Percentiles rank a stretch among this genome's conserved stretches.
Evolutionary conservation across 371 early-diverging fungal genomes (phyloP).

Genomic region (Choanephora cucurbitarum): DNA sequence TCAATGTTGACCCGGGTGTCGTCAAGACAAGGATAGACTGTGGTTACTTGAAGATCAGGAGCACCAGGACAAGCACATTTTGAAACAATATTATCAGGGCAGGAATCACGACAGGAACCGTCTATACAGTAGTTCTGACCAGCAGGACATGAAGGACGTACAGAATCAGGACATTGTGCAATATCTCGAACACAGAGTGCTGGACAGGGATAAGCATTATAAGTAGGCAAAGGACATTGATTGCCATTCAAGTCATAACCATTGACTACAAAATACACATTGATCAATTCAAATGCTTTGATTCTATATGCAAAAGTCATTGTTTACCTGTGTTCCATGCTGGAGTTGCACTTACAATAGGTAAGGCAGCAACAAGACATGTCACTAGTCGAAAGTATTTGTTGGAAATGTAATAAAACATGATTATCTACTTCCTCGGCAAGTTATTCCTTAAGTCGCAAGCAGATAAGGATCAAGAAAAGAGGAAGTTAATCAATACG

Average conservation of each 20-base stretch:
- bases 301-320: background rate
- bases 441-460: too few species aligned
- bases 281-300: background rate
- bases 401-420: background rate
- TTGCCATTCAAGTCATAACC: slow-evolving; percentile 45
- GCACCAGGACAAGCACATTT: slow-evolving; percentile 42
- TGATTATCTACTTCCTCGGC: too few species aligned
- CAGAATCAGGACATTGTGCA: slow-evolving; percentile 32
- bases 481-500: too few species aligned
- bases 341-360: slow-evolving; percentile 5
- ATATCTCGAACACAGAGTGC: slow-evolving; percentile 51
- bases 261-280: slow-evolving; percentile 41
- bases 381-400: background rate
- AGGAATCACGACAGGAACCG: slow-evolving; percentile 44
- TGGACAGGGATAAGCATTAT: slow-evolving; percentile 48
- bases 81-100: slow-evolving; percentile 32
- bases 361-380: background rate
- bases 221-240: slow-evolving; percentile 46
- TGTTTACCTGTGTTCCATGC: slow-evolving; percentile 8
- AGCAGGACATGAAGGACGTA: slow-evolving; percentile 34
- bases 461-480: too few species aligned
- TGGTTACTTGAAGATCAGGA: slow-evolving; percentile 22
- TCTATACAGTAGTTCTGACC: slow-evolving; percentile 53
- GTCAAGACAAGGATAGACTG: slow-evolving; percentile 32
- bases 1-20: slow-evolving; percentile 32